Evolutionary conservation across 441 rosid genomes (phyloP).

Genomic region (Populus hybrid): DNA sequence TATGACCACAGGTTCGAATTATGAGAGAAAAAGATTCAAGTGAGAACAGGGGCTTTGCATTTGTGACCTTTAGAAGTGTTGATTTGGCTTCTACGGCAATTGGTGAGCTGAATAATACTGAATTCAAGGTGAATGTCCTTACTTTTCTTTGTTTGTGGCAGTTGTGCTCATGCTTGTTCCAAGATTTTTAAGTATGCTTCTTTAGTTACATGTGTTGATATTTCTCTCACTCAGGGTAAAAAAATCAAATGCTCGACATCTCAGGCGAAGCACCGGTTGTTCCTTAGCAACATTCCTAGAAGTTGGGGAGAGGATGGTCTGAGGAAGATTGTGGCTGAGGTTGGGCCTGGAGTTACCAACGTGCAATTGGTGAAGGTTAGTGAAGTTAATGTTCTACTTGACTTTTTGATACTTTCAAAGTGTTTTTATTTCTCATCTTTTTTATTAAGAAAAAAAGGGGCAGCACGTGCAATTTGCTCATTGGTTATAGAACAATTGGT

Average conservation of each 20-base stretch:
- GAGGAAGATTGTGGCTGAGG: constrained; percentile 48
- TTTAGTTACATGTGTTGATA: not conserved
- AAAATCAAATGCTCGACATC: constrained; percentile 85
- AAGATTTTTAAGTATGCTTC: not conserved
- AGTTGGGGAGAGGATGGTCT: constrained; percentile 75
- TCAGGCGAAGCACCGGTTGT: constrained; percentile 86
- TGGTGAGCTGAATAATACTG: constrained; percentile 64
- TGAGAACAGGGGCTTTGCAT: constrained; percentile 84
- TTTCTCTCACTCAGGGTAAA: constrained; percentile 48
- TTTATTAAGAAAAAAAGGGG: not conserved
- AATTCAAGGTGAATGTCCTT: constrained; percentile 52
- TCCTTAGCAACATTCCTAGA: constrained; percentile 92
- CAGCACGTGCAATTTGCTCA: constrained; percentile 3
- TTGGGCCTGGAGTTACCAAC: constrained; percentile 80
- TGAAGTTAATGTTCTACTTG: not conserved
- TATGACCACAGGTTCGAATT: constrained; percentile 65
- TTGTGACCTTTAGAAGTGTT: constrained; percentile 80
- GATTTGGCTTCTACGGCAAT: constrained; percentile 88
- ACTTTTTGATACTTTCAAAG: not conserved
- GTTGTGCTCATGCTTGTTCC: not conserved
- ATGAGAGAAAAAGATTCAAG: constrained; percentile 88
- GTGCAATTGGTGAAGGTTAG: constrained; percentile 88
- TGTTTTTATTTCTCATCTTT: not conserved
- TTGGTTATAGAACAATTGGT: not conserved
- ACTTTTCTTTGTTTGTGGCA: not conserved